A percentile compares a stretch with the other conserved stretches of the same genome.
Evolutionary conservation across 2,329 filamentous ascomycete species (phyloP).

Genomic region (Phaeoacremonium minimum): DNA sequence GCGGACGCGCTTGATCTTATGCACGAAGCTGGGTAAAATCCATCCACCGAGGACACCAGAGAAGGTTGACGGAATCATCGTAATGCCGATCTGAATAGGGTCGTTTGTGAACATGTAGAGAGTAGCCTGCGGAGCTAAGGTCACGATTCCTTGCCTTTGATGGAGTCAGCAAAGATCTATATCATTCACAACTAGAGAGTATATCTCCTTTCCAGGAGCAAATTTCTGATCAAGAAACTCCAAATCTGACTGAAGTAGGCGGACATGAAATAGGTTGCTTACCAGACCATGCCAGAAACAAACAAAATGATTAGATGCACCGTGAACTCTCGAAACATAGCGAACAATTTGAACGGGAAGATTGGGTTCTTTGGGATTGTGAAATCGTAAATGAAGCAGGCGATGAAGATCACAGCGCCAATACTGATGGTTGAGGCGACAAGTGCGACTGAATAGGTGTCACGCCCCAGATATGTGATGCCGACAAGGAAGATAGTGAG

Average conservation of each 20-base stretch:
- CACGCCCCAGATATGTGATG: conserved; percentile 13
- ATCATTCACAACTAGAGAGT: too few species aligned
- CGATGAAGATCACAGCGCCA: conserved; percentile 11
- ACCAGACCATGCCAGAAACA: conserved; percentile 17
- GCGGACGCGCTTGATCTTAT: conserved; percentile 23
- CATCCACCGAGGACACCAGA: conserved; percentile 19
- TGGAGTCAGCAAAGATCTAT: too few species aligned
- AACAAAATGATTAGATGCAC: conserved; percentile 23
- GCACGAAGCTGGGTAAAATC: conserved; percentile 22
- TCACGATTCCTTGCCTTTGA: conserved; percentile 18
- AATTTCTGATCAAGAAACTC: too few species aligned
- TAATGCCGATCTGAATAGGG: conserved; percentile 19
- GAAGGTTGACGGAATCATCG: conserved; percentile 16
- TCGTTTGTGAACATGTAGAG: conserved; percentile 25
- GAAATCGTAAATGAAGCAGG: conserved; percentile 17
- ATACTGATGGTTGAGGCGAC: conserved; percentile 13
- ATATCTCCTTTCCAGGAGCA: too few species aligned
- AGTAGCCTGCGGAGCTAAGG: conserved; percentile 20
- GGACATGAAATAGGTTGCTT: too few species aligned
- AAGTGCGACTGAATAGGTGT: conserved; percentile 10
- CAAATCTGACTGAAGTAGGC: too few species aligned
- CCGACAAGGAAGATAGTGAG: conserved; percentile 15
- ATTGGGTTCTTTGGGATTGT: conserved; percentile 14
- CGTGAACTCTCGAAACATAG: conserved; percentile 21
- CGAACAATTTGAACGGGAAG: conserved; percentile 19